Evolutionary conservation across 2,329 filamentous ascomycete species (phyloP), one percentile per base, ranked within the genome.

Genomic region (Xylariaceae sp.): DNA sequence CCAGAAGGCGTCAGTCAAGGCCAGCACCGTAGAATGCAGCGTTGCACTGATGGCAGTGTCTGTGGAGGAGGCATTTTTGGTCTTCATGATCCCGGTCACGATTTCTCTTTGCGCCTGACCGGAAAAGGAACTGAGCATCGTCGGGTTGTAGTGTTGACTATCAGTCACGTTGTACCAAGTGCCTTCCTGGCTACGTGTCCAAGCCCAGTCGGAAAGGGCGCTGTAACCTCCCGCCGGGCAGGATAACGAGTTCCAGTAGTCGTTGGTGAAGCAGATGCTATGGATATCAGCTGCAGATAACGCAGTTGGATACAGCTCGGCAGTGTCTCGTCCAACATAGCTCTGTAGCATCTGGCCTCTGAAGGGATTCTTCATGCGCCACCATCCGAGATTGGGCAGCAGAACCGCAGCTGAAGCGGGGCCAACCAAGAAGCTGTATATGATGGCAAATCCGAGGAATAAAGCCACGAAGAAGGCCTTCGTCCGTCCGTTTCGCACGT

Each of bases 1-100:
- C 53, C 53, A 55, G n/a, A 55, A 53, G 1, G 53, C 39, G 34
- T 55, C 53, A n/a, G 42, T 55, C 5, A 55, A 17, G 6, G 53
- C 34, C 31, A 53, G 14, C 2, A 41, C 11, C 14, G 36, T 50
- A 3, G 53, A 34, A 16, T 55, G 53, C 2, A 55, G n/a, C 11
- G 53, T 55, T 18, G 33, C 53, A 12, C 17, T 41, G 7, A 55
- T 28, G 13, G 50, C 46, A 4, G 41, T 43, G n/a, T 19, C 18
- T 6, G 50, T 50, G 13, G 43, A 22, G 1, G 49, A 50, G 18
- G 45, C 42, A 2, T 47, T 14, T 28, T 28, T 28, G 1, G 46
- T 22, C 22, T 16, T 18, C 2, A 19, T 18, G 6, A 53, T 12
- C n/a, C 22, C 18, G 7, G 46, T 42, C 5, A 52, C 34, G 11